Evolutionary conservation across 306 rosid genomes (phyloP), one percentile per base, ranked within the genome.

Genomic region (Castanea mollissima): DNA sequence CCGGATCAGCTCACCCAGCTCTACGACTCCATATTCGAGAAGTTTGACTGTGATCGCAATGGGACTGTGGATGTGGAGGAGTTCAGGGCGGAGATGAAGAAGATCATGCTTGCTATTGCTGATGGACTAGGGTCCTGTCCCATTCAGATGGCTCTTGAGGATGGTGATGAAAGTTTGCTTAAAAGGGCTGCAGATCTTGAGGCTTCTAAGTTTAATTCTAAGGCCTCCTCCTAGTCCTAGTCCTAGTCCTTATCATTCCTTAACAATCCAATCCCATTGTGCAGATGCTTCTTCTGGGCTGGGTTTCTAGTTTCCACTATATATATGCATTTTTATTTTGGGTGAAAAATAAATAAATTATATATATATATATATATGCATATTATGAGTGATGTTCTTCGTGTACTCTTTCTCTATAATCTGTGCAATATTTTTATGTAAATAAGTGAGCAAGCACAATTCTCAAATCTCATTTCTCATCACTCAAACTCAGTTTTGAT

Each of bases 101-200:
- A 85, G 84, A 89, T 94, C 80, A 63, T 94, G 89, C 84, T 94
- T 7, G 97, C 94, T 8, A 91, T 94, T 19, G 98, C 97, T 19
- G 98, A 94, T 12, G 98, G 97, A 0, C 78, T 94, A 54, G 98
- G 98, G 2, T 82, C 89, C 2, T 86, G 75, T 1, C 98, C 98
- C 1, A 92, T 94, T n/a, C 94, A 83, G 82, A 94, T 94, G 98
- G 88, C 41, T 14, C 96, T 94, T 0, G 93, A 92, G 14, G 96
- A 90, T 23, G 92, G 82, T 14, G 65, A 81, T 29, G 75, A 82
- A 3, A 82, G 71, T 35, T 88, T 92, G 25, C 90, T 94, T 5
- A 88, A 94, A 87, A 89, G 85, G 56, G 97, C 97, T 0, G 97
- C 89, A 0, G 97, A 94, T 89, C 97, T 91, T 1, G 98, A 94